phyloP scores from a whole-genome alignment of 495 filamentous ascomycete genomes.

The Aspergillus avenaceus region DNA sequence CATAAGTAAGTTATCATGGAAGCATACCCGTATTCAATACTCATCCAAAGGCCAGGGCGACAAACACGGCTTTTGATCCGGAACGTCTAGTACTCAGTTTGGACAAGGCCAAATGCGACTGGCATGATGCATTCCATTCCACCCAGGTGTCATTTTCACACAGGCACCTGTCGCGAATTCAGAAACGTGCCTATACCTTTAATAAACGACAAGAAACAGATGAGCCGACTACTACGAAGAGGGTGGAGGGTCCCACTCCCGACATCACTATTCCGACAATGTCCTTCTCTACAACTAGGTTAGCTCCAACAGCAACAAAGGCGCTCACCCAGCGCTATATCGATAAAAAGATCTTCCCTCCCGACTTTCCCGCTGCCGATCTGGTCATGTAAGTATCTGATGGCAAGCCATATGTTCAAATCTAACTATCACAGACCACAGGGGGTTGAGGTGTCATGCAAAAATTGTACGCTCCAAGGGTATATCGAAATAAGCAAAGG shows the following conservation, averaged over 20 bases:
- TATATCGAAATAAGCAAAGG: constrained; percentile 22
- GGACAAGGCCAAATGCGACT: background rate
- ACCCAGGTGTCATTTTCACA: constrained; percentile 6
- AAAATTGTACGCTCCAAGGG: constrained; percentile 24
- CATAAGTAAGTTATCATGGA: constrained; percentile 15
- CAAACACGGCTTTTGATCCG: background rate
- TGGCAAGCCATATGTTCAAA: background rate
- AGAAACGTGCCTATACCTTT: background rate
- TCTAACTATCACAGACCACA: background rate
- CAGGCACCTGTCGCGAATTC: background rate
- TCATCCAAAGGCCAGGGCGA: constrained; percentile 2
- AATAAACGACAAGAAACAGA: background rate
- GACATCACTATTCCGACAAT: background rate
- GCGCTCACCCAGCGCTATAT: background rate
- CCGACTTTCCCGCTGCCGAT: background rate
- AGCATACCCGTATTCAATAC: background rate
- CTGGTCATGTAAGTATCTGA: background rate
- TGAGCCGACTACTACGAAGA: background rate
- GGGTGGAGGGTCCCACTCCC: background rate
- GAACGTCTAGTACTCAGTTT: background rate
- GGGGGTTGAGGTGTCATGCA: constrained; percentile 20
- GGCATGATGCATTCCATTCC: constrained; percentile 8
- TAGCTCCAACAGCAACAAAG: background rate
- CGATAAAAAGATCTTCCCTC: background rate
- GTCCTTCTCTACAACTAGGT: background rate